Percentiles rank a stretch among this genome's conserved stretches.
Evolutionary conservation across 768 basidiomycete species (phyloP).

Genomic region (Auriscalpium orientale): DNA sequence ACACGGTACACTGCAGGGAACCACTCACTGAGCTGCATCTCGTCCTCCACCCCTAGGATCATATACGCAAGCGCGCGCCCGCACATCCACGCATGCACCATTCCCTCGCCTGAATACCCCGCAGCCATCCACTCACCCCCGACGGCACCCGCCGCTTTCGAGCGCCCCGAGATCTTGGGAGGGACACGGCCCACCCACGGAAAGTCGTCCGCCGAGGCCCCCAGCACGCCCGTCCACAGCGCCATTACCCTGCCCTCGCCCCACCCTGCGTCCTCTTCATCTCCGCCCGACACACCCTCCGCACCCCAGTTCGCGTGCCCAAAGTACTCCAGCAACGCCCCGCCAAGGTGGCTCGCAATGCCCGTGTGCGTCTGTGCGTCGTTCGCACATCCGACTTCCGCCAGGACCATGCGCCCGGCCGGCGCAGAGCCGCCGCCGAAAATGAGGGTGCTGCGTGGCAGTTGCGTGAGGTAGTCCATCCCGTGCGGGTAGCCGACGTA

Average conservation of each 20-base stretch:
- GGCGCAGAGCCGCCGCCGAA: slow-evolving; percentile 54
- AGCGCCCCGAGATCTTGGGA: slow-evolving; percentile 32
- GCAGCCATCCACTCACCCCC: slow-evolving; percentile 66
- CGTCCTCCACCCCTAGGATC: slow-evolving; percentile 39
- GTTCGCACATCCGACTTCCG: slow-evolving; percentile 24
- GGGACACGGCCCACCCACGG: slow-evolving; percentile 72
- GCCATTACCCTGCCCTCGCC: slow-evolving; percentile 41
- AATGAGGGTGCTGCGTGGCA: slow-evolving; percentile 48
- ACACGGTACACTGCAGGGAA: slow-evolving; percentile 47
- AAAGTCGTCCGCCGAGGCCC: slow-evolving; percentile 48
- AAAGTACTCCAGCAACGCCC: slow-evolving; percentile 50
- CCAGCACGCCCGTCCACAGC: slow-evolving; percentile 59
- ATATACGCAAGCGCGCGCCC: slow-evolving; percentile 52
- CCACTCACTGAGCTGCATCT: slow-evolving; percentile 30
- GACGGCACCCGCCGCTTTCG: background rate
- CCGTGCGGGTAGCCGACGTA: slow-evolving; percentile 32
- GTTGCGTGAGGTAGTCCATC: slow-evolving; percentile 68
- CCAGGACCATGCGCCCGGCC: slow-evolving; percentile 20
- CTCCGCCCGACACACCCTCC: slow-evolving; percentile 21
- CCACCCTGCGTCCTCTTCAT: slow-evolving; percentile 24
- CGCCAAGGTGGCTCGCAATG: slow-evolving; percentile 36
- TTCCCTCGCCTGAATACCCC: slow-evolving; percentile 67
- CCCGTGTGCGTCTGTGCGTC: slow-evolving; percentile 30
- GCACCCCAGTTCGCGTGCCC: slow-evolving; percentile 35
- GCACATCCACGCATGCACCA: slow-evolving; percentile 64